A percentile compares a stretch with the other conserved stretches of the same genome.
These are phyloP conservation scores for Camellia japonica DNA, from an alignment of 148 eudicot genomes.

Conservation along the genomic window DNA sequence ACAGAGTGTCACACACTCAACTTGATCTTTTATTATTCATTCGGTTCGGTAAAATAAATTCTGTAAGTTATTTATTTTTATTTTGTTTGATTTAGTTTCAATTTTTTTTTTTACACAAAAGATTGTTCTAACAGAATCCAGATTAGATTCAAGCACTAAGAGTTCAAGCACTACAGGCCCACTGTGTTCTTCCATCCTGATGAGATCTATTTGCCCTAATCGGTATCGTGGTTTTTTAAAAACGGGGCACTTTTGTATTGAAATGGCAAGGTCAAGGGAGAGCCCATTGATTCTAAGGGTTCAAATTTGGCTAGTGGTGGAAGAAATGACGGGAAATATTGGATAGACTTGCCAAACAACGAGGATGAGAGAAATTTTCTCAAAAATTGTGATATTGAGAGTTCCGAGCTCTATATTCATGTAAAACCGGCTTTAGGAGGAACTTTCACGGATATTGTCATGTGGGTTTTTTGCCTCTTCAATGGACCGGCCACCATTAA, in stretches of 20 bases:
- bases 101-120: too few relatives aligned
- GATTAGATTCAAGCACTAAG: slow-evolving; percentile 71
- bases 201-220: slow-evolving; percentile 80
- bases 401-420: slow-evolving; percentile 80
- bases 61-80: too few relatives aligned
- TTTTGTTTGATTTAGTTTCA: too few relatives aligned
- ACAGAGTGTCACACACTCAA: too few relatives aligned
- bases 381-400: slow-evolving; percentile 65
- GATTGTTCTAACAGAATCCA: slow-evolving; percentile 13
- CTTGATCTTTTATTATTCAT: too few relatives aligned
- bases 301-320: slow-evolving; percentile 71
- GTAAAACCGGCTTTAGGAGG: slow-evolving; percentile 94
- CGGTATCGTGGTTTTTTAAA: slow-evolving; percentile 84
- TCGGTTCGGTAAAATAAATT: too few relatives aligned
- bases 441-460: slow-evolving; percentile 80
- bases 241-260: slow-evolving; percentile 70
- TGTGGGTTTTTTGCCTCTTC: slow-evolving; percentile 97
- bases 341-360: slow-evolving; percentile 78
- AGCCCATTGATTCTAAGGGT: slow-evolving; percentile 63
- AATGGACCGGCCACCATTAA: slow-evolving; percentile 85
- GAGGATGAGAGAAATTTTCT: slow-evolving; percentile 41
- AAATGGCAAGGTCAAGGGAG: slow-evolving; percentile 45
- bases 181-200: slow-evolving; percentile 83
- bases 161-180: slow-evolving; percentile 71
- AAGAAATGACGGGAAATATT: slow-evolving; percentile 62